Evolutionary conservation across 768 basidiomycete species (phyloP).

Genomic region (Ramaria rubella): DNA sequence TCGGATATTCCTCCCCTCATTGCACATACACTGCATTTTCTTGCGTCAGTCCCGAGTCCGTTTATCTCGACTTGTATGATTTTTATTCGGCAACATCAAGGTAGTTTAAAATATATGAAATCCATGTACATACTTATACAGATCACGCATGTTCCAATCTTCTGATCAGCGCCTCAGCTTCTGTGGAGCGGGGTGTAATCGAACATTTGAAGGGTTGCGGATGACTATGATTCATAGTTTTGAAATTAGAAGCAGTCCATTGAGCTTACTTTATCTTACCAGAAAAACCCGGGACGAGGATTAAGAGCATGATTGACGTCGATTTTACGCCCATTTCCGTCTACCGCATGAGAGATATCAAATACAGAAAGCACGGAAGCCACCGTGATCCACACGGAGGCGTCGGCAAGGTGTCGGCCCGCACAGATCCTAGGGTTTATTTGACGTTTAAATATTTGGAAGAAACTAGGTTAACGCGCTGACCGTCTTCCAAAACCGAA

Average conservation of each 20-base stretch:
- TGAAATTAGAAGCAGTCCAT: too few relatives aligned
- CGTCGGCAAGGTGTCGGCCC: conserved; percentile 46
- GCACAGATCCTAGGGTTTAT: conserved; percentile 38
- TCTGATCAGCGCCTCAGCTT: too few relatives aligned
- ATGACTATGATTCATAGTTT: not conserved
- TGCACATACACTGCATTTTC: too few relatives aligned
- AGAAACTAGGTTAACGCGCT: not conserved
- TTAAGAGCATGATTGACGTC: not conserved
- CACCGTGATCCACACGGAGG: conserved; percentile 39
- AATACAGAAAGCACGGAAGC: conserved; percentile 40
- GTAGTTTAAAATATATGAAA: too few relatives aligned
- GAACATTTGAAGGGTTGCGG: not conserved
- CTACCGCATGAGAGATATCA: conserved; percentile 35
- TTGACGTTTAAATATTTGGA: not conserved
- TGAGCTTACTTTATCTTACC: not conserved
- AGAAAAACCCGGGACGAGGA: not conserved
- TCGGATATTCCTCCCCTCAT: too few relatives aligned
- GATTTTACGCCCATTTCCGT: conserved; percentile 21
- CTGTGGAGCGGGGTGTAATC: not conserved
- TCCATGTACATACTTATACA: too few relatives aligned
- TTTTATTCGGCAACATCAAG: too few relatives aligned
- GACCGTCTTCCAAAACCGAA: not conserved
- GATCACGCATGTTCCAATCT: too few relatives aligned
- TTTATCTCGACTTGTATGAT: too few relatives aligned
- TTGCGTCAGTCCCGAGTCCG: too few relatives aligned